Evolutionary conservation across 345 rosid genomes (phyloP), one percentile per base, ranked within the genome.

Genomic region (Garcia nutans): DNA sequence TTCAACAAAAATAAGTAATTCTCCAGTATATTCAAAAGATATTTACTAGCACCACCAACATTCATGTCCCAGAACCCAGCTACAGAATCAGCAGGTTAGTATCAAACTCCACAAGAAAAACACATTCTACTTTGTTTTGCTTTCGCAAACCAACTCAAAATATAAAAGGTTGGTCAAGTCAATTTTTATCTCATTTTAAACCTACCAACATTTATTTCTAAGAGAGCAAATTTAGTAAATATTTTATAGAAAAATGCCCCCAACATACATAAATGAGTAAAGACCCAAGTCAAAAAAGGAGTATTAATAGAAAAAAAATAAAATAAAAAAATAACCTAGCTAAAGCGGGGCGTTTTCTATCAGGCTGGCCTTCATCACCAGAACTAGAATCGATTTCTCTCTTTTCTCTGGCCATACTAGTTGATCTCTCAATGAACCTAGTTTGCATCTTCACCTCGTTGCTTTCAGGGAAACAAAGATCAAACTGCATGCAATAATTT

Each of bases 291-390:
- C 70, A 55, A 55, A 50, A 33, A 60, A 16, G 12, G 20, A n/a
- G 5, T 8, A 50, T 20, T 31, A 24, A 49, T 0, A 9, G 31
- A 26, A 19, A 28, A 19, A 28, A n/a, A 16, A 26, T 7, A 54
- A 24, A 26, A 16, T 19, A n/a, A 10, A 24, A 17, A 0, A 17
- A 7, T 13, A 13, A 81, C 84, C 84, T 77, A 54, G 84, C 80
- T 70, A 81, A 81, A 77, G 84, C 84, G 49, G 81, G 84, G 41
- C 84, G 77, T 47, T 81, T 81, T 60, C 73, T 73, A 65, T 77
- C 78, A 57, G 84, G 78, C 70, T 77, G 84, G 11, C 62, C 84
- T 70, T 81, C 81, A 10, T 81, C 78, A 24, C 68, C 81, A 47
- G 78, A 57, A 24, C 65, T 73, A 8, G 80, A 64, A 47, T 81